Evolutionary conservation across 1,284 basidiomycete genomes (phyloP), one percentile per base, ranked within the genome.

Genomic region (Ceratobasidium sp.): DNA sequence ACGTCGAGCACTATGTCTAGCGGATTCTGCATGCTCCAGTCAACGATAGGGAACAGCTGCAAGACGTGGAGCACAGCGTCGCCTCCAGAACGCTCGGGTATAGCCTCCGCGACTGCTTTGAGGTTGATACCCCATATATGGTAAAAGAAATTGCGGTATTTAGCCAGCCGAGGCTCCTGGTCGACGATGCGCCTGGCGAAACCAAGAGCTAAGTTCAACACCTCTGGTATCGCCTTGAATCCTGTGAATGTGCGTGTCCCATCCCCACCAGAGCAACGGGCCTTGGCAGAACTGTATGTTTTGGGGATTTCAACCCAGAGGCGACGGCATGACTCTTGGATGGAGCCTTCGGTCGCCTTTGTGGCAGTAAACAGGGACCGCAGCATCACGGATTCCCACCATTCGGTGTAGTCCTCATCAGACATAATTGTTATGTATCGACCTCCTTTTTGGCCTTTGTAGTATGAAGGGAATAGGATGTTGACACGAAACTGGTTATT

Each of bases 11-110:
- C 40, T 38, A 61, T 30, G 14, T 61, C 59, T 7, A 16, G 21
- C 9, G 59, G 59, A 28, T 61, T 61, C 23, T 42, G 59, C 4
- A 42, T 7, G 38, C 59, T 44, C 59, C 59, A 61, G 16, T 61
- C 59, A 12, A 61, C 36, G 16, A 61, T 7, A 7, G 48, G 48
- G 23, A n/a, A 49, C 6, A 49, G 16, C 48, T 49, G 48, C 18
- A 49, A 16, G 3, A 49, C 48, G 12, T 49, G 48, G 23, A 49
- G 48, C 38, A 61, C 8, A 2, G 40, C 21, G 28, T 42, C n/a
- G 16, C 21, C 59, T 44, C 25, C 25, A 6, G 12, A 12, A 9
- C 40, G 36, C 8, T 53, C 49, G 5, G 33, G 59, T 23, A 61
- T 42, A 9, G 21, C 21, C n/a, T 42, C 21, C 5, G 30, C 59